Evolutionary conservation across 1,139 yeast genomes (phyloP).

Genomic region (Hemisphaericaspora xylofermentans): DNA sequence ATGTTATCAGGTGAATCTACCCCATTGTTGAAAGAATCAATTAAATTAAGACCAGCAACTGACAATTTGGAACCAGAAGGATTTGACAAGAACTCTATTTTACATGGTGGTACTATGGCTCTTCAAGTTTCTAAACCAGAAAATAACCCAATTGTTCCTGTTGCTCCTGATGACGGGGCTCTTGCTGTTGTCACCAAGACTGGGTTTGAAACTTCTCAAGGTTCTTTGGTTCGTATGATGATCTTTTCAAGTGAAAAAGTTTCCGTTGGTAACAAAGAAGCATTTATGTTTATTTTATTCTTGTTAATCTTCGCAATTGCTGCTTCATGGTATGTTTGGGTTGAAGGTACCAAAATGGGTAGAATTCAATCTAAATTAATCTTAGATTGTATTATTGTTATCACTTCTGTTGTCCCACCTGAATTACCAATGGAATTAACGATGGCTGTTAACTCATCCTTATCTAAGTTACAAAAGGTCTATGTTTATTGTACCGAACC

Average conservation of each 20-base stretch:
- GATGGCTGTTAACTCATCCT: constrained; percentile 92
- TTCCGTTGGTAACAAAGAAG: constrained; percentile 93
- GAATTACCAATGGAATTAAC: constrained; percentile 99
- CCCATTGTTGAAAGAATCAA: constrained; percentile 89
- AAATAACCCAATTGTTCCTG: constrained; percentile 38
- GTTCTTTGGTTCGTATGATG: constrained; percentile 96
- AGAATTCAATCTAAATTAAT: constrained; percentile 91
- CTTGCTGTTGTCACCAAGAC: constrained; percentile 88
- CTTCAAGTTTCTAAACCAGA: constrained; percentile 82
- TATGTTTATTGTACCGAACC: constrained; percentile 98
- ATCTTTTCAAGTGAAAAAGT: constrained; percentile 95
- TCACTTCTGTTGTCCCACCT: constrained; percentile 98
- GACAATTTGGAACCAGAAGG: constrained; percentile 76
- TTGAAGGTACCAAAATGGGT: constrained; percentile 94
- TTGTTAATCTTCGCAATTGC: constrained; percentile 87
- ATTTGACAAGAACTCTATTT: constrained; percentile 80
- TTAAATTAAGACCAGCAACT: constrained; percentile 73
- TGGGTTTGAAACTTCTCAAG: constrained; percentile 98
- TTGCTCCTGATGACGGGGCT: constrained; percentile 90
- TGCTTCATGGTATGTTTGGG: constrained; percentile 99
- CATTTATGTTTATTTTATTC: constrained; percentile 87
- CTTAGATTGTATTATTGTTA: constrained; percentile 90
- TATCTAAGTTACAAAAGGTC: constrained; percentile 81
- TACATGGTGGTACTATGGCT: constrained; percentile 97
- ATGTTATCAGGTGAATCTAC: constrained; percentile 99